Evolutionary conservation across 495 filamentous ascomycete genomes (phyloP), one percentile per base, ranked within the genome.

Genomic region (Chaetomium tenue): DNA sequence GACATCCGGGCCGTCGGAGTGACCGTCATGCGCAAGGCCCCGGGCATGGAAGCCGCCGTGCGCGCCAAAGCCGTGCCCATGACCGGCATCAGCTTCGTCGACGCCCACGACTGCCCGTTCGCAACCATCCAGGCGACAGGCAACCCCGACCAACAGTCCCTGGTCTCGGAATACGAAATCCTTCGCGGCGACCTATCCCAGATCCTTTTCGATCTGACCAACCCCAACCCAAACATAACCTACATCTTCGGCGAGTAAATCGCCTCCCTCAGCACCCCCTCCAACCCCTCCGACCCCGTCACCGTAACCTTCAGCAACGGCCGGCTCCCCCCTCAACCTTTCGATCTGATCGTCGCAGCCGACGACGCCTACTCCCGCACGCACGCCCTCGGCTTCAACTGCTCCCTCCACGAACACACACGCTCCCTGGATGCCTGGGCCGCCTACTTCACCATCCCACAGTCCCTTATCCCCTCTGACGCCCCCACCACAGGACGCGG

Each of bases 121-220:
- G 47, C 47, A 7, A 50, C 47, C 47, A 50, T 50, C 20, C n/a
- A 13, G 5, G 20, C 47, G 5, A 50, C 47, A 16, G 47, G 47
- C 47, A 50, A 50, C 47, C 47, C 47, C 5, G 47, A 50, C 47
- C 47, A 50, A 8, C 47, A 50, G 20, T 50, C 47, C 20, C 47
- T 50, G 20, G 47, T 50, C n/a, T 50, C 47, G n/a, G 47, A 50
- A 20, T 50, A 25, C 47, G 47, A 50, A 13, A 50, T 50, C 47
- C 20, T 23, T 7, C 47, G 47, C 47, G 47, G 47, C 5, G 47
- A 50, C 20, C 20, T 50, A 0, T 50, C 47, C 3, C n/a, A 50
- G 20, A 50, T 50, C 4, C 47, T 50, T 2, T 50, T 50, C 47
- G 47, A 50, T 20, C n/a, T 50, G 20, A 50, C 47, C 47, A 25